These are phyloP conservation scores for Coemansia sp. DNA, from an alignment of 192 early-diverging fungal genomes.

Conservation along the genomic window DNA sequence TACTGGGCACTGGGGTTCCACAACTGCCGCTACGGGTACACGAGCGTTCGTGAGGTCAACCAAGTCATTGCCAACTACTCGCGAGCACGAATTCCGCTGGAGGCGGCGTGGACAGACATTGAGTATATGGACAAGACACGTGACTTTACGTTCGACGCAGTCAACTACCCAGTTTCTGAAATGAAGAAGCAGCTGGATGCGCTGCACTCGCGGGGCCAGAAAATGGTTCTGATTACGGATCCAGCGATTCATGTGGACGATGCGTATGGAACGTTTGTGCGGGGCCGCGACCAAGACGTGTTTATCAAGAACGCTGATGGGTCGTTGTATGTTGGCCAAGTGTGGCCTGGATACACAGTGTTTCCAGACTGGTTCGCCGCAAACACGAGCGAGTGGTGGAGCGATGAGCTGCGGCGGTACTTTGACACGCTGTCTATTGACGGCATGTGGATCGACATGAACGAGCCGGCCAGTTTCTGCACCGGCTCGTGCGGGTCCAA, in stretches of 20 bases:
- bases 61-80: conserved; percentile 57
- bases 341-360: conserved; percentile 67
- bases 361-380: conserved; percentile 65
- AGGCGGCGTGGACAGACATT: conserved; percentile 67
- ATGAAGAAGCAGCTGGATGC: conserved; percentile 51
- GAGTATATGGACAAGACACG: conserved; percentile 69
- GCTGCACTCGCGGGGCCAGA: conserved; percentile 56
- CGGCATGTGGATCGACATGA: conserved; percentile 73
- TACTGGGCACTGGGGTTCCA: conserved; percentile 66
- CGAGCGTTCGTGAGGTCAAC: conserved; percentile 57
- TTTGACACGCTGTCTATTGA: conserved; percentile 50
- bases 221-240: conserved; percentile 64
- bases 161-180: conserved; percentile 56
- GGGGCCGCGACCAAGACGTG: conserved; percentile 54
- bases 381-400: conserved; percentile 56
- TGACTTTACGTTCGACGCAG: conserved; percentile 62
- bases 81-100: conserved; percentile 60
- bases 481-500: conserved; percentile 57
- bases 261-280: conserved; percentile 56
- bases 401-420: conserved; percentile 43
- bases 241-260: conserved; percentile 60
- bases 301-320: conserved; percentile 63
- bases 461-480: conserved; percentile 67
- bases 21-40: conserved; percentile 67
- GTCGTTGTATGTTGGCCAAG: conserved; percentile 56